These are phyloP conservation scores for Ophiosphaerella korrae DNA, from an alignment of 2,329 filamentous ascomycete species.

Conservation along the genomic window DNA sequence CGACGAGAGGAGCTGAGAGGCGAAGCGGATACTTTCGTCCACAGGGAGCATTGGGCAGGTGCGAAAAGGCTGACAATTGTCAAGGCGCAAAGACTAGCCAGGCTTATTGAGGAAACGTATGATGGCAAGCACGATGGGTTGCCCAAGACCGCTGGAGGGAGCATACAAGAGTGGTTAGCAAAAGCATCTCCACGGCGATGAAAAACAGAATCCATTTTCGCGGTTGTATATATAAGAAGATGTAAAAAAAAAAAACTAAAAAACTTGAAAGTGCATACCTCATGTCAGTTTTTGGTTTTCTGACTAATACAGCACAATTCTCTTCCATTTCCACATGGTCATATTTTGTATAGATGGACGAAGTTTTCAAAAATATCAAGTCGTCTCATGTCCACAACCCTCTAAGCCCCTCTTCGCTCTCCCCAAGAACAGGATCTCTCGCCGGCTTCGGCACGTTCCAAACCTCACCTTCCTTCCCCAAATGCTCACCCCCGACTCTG, in stretches of 20 bases:
- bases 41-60: conserved; percentile 32
- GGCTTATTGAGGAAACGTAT: conserved; percentile 32
- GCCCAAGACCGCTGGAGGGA: conserved; percentile 18
- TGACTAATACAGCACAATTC: too few relatives aligned
- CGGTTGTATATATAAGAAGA: too few relatives aligned
- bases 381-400: conserved; percentile 38
- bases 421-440: conserved; percentile 56
- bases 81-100: conserved; percentile 28
- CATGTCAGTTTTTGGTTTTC: too few relatives aligned
- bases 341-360: too few relatives aligned
- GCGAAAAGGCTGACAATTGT: conserved; percentile 30
- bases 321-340: too few relatives aligned
- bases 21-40: conserved; percentile 31
- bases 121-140: conserved; percentile 24
- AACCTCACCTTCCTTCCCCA: conserved; percentile 48
- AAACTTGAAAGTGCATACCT: too few relatives aligned
- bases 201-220: neutral
- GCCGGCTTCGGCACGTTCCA: conserved; percentile 55
- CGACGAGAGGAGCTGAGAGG: conserved; percentile 29
- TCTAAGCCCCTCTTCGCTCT: conserved; percentile 42
- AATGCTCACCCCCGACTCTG: conserved; percentile 52
- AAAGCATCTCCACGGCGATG: conserved; percentile 20
- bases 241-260: too few relatives aligned
- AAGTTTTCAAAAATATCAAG: too few relatives aligned
- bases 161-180: conserved; percentile 25